A percentile compares a stretch with the other conserved stretches of the same genome.
These are phyloP conservation scores for Begonia loranthoides DNA, from an alignment of 306 rosid genomes.

Conservation along the genomic window DNA sequence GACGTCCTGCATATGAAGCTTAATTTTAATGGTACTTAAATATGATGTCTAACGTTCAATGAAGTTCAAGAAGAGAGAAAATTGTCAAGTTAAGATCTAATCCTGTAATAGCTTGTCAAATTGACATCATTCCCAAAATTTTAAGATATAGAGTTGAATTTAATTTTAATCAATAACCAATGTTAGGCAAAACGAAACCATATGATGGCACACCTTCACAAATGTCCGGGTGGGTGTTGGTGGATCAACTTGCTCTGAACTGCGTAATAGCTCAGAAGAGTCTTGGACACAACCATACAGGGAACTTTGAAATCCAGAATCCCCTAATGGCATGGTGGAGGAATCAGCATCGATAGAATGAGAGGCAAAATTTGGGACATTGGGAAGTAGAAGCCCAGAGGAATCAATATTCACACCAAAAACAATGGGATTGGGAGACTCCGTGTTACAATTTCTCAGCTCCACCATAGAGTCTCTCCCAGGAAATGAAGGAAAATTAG, in stretches of 20 bases:
- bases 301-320: slow-evolving; percentile 53
- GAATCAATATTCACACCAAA: slow-evolving; percentile 73
- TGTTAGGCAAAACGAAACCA: no score
- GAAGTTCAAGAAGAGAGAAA: no score
- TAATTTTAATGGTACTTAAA: no score
- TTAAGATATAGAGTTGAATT: no score
- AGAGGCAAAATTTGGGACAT: slow-evolving; percentile 34
- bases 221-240: slow-evolving; percentile 44
- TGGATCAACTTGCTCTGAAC: slow-evolving; percentile 52
- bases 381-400: slow-evolving; percentile 77
- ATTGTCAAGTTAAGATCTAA: no score
- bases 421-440: slow-evolving; percentile 48
- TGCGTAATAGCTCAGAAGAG: slow-evolving; percentile 55
- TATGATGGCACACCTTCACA: slow-evolving; percentile 44
- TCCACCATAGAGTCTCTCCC: slow-evolving; percentile 39
- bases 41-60: no score
- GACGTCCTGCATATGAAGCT: no score
- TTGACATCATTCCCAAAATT: no score
- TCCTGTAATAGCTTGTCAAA: no score
- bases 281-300: slow-evolving; percentile 49
- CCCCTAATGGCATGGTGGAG: slow-evolving; percentile 49
- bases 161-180: no score
- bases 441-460: slow-evolving; percentile 33
- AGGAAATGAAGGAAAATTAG: slow-evolving; percentile 27
- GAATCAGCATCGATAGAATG: slow-evolving; percentile 40